Evolutionary conservation across 108 stramenopile genomes (phyloP), one percentile per base, ranked within the genome.

Genomic region (Schizochytrium sp.): DNA sequence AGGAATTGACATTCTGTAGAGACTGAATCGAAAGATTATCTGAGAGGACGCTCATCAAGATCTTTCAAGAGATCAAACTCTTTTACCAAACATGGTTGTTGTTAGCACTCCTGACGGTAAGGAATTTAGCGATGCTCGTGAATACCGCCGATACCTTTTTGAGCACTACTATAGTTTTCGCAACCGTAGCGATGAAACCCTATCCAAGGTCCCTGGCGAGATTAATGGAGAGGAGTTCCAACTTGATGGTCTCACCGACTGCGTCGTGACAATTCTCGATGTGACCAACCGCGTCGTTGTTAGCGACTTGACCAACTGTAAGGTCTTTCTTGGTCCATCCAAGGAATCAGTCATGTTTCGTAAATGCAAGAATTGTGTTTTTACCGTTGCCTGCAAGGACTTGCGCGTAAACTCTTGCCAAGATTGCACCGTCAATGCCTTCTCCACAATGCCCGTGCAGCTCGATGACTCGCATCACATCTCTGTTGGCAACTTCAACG

Each of bases 381-480:
- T 96, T 72, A 94, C 94, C 8, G 83, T 95, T 38, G 95, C 94
- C 40, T 95, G 94, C 91, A 95, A 95, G 87, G 95, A 96, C 61
- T 91, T 96, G 13, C 88, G 96, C 44, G 94, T 94, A 28, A 61
- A 95, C 3, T 94, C 95, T 88, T 94, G 94, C 87, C n/a, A 45
- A 38, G 89, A 95, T 69, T 96, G 95, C 89, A 92, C 87, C 56
- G 89, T 96, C 46, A 87, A 92, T 87, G 88, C 95, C 49, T 96
- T 94, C 90, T 89, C 90, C 72, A 94, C 94, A 91, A 95, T 95
- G 40, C 95, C 95, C 56, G 94, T 95, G 64, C 92, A 94, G 61
- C 95, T 96, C 90, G 96, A 96, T 87, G 93, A 90, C 13, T 93
- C 93, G 17, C 89, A 72, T 10, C 88, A 89, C 56, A 92, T 96